phyloP scores from a whole-genome alignment of 257 asterid species.

The Lantana camara region DNA sequence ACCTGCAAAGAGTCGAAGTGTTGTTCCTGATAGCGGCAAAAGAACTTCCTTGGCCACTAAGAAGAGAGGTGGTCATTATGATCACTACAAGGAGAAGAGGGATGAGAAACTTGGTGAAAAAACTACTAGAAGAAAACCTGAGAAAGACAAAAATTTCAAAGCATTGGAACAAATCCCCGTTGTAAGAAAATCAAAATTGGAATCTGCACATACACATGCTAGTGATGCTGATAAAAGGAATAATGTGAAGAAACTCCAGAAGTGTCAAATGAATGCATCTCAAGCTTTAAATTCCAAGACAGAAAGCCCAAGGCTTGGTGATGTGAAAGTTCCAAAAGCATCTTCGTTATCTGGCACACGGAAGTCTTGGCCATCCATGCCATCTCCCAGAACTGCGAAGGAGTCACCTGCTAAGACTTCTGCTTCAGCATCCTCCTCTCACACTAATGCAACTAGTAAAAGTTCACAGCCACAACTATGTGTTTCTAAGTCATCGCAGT shows the following conservation, averaged over 20 bases:
- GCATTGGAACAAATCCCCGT: constrained; percentile 51
- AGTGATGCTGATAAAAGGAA: constrained; percentile 50
- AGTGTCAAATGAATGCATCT: constrained; percentile 47
- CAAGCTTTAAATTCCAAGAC: constrained; percentile 57
- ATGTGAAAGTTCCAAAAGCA: constrained; percentile 59
- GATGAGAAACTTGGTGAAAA: constrained; percentile 72
- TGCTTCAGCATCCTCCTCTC: constrained; percentile 40
- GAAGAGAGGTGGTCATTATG: constrained; percentile 65
- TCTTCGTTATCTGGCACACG: constrained; percentile 60
- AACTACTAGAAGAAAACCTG: constrained; percentile 51
- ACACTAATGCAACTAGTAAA: constrained; percentile 60
- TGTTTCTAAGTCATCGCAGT: constrained; percentile 46
- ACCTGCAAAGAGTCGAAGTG: constrained; percentile 54
- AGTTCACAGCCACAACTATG: constrained; percentile 63
- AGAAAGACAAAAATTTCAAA: constrained; percentile 59
- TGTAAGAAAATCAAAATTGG: constrained; percentile 53
- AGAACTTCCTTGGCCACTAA: constrained; percentile 57
- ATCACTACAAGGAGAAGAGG: constrained; percentile 72
- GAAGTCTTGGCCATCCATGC: constrained; percentile 87
- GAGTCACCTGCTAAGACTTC: constrained; percentile 63
- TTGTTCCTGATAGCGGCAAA: constrained; percentile 46
- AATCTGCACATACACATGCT: constrained; percentile 46
- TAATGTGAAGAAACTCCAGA: constrained; percentile 59
- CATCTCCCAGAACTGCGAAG: constrained; percentile 63
- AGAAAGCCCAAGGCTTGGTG: constrained; percentile 53